Conservation (phyloP, 345 rosid genomes). For the Streptanthus diversifolius region DNA sequence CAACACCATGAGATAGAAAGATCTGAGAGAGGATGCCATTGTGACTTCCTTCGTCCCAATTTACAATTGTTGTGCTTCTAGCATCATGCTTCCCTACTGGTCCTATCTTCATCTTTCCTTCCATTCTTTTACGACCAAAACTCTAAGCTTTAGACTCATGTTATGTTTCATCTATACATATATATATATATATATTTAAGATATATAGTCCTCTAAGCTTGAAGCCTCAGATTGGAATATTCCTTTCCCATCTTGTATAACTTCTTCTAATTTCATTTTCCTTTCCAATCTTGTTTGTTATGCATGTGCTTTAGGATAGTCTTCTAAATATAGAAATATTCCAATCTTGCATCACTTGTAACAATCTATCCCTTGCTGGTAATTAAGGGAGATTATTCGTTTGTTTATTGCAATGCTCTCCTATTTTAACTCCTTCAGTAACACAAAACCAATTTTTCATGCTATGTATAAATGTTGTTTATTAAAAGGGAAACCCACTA, state of each 20-base stretch:
- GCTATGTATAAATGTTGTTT: too few species aligned
- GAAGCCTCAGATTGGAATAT: conserved; percentile 24
- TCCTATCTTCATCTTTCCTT: conserved; percentile 31
- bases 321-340: not conserved
- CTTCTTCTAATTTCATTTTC: not conserved
- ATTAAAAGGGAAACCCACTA: too few species aligned
- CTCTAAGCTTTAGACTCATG: not conserved
- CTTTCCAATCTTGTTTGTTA: not conserved
- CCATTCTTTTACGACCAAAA: not conserved
- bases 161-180: not conserved
- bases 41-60: conserved; percentile 30
- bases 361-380: not conserved
- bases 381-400: not conserved
- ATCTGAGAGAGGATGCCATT: conserved; percentile 25
- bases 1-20: conserved; percentile 14
- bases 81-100: conserved; percentile 37
- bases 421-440: too few species aligned
- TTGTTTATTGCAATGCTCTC: too few species aligned
- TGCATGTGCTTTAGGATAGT: not conserved
- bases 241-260: not conserved
- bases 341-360: not conserved
- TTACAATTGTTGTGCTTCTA: conserved; percentile 24
- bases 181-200: not conserved
- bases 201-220: not conserved
- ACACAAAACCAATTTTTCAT: too few species aligned